Evolutionary conservation across 179 eudicot genomes (phyloP), one percentile per base, ranked within the genome.

Genomic region (Corrigiola litoralis): DNA sequence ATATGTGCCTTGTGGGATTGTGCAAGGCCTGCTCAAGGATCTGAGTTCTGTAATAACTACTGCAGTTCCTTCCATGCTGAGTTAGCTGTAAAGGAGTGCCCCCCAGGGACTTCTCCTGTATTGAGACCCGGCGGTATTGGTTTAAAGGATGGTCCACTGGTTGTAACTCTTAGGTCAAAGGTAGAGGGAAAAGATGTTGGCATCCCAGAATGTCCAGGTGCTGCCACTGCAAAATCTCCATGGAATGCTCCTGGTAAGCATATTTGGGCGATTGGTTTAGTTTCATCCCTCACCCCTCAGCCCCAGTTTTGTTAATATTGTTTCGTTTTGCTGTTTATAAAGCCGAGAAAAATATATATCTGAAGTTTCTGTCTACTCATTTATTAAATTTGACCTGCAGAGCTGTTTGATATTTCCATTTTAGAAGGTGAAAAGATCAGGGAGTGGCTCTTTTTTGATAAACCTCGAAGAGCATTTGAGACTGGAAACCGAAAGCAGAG

Each of bases 1-100:
- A 84, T 80, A 82, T 94, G 99, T 79, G 94, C 99, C 21, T 87
- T 85, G 23, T 94, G 99, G 99, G 99, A 91, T 73, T 94, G 99
- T 68, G 80, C 85, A 14, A 83, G 99, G 75, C 99, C 97, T 48
- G 95, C 85, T 64, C 87, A 79, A 57, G 75, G 75, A 36, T 68
- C 76, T 12, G 92, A 71, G 33, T 69, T 80, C 74, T 79, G 83
- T 68, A 79, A 76, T 56, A 86, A 86, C 75, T 90, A 90, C 56
- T 94, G 97, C 73, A 81, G 90, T 76, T 44, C 69, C 32, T 75
- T 75, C 72, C 97, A 91, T 75, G 89, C 87, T 4, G 80, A 77
- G 42, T 79, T 86, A 70, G 99, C 97, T 40, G 71, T 76, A 23
- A 81, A 76, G 70, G 99, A 94, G 74, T 91, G 97, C 40, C 92